A percentile compares a stretch with the other conserved stretches of the same genome.
Evolutionary conservation across 2,329 filamentous ascomycete genomes (phyloP).

Genomic region (Claviceps maximensis): DNA sequence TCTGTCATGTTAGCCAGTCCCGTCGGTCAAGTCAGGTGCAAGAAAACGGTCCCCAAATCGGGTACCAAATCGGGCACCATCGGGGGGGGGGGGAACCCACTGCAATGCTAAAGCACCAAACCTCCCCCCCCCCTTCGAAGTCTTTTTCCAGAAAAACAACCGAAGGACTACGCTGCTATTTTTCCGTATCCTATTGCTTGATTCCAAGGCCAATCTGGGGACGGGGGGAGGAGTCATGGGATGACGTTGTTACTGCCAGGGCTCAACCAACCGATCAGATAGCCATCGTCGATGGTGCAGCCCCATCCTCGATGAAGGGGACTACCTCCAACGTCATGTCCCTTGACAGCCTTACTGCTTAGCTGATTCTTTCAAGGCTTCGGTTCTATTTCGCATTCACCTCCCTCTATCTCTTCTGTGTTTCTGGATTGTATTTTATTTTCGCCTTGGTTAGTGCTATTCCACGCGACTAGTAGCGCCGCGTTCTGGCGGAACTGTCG

Average conservation of each 20-base stretch:
- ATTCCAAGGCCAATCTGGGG: neutral
- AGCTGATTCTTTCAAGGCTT: neutral
- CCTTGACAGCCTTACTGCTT: neutral
- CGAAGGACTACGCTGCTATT: neutral
- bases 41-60: neutral
- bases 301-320: constrained; percentile 1
- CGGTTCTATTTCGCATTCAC: too few relatives aligned
- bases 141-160: neutral
- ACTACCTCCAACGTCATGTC: constrained; percentile 1
- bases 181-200: too few relatives aligned
- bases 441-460: neutral
- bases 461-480: neutral
- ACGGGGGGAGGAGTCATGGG: neutral
- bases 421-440: neutral
- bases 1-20: neutral
- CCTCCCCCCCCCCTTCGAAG: too few relatives aligned
- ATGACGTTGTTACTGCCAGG: constrained; percentile 5
- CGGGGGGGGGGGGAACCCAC: neutral
- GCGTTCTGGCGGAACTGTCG: constrained; percentile 4
- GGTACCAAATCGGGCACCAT: neutral
- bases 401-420: neutral
- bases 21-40: neutral
- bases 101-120: neutral
- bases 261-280: neutral
- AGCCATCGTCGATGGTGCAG: constrained; percentile 8